phyloP scores from a whole-genome alignment of 1,139 yeast genomes.

The Arxiozyma telluris region DNA sequence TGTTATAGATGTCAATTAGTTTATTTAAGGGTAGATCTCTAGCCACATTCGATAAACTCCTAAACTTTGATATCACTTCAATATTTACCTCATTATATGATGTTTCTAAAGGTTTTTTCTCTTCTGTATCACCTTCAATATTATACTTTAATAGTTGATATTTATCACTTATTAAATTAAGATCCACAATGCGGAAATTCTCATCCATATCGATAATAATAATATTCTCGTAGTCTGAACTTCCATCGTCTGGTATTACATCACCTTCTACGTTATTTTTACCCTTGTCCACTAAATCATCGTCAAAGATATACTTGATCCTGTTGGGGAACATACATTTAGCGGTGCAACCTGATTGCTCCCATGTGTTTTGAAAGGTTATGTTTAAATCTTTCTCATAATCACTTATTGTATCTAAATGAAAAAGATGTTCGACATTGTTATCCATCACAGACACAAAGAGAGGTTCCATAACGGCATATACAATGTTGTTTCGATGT shows the following conservation, averaged over 20 bases:
- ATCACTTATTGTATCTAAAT: not conserved
- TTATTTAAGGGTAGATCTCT: slow-evolving; percentile 22
- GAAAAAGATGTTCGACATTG: slow-evolving; percentile 9
- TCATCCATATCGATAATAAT: slow-evolving; percentile 29
- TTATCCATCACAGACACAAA: slow-evolving; percentile 13
- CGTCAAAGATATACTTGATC: slow-evolving; percentile 26
- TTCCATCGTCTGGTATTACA: slow-evolving; percentile 3
- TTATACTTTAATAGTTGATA: slow-evolving; percentile 23
- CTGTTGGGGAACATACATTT: slow-evolving; percentile 24
- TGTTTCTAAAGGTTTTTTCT: too few relatives aligned
- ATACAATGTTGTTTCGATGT: too few relatives aligned
- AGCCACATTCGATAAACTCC: slow-evolving; percentile 10
- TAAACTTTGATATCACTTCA: slow-evolving; percentile 25
- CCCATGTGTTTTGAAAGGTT: too few relatives aligned
- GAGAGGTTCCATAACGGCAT: slow-evolving; percentile 5
- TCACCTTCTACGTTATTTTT: not conserved
- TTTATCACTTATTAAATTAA: slow-evolving; percentile 27
- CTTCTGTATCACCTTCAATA: not conserved
- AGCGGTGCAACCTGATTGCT: not conserved
- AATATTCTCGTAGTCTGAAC: slow-evolving; percentile 25
- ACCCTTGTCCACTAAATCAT: slow-evolving; percentile 24
- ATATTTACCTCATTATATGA: slow-evolving; percentile 16
- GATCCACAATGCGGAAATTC: slow-evolving; percentile 17
- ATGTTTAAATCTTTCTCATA: not conserved
- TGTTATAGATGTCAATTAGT: slow-evolving; percentile 31